Evolutionary conservation across 2,329 filamentous ascomycete genomes (phyloP).

Genomic region (Epichloe scottii): DNA sequence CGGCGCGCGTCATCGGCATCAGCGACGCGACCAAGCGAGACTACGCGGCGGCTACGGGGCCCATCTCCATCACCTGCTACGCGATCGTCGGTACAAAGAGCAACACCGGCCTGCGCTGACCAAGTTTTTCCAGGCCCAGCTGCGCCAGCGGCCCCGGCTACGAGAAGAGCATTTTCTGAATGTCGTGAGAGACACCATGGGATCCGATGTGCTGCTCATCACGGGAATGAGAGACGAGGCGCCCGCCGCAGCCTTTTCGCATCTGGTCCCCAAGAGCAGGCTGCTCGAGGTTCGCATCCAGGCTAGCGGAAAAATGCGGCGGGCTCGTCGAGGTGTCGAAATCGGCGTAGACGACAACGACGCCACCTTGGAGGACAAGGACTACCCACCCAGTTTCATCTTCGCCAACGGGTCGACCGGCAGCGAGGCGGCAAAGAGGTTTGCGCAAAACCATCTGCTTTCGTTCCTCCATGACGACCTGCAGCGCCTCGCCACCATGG

Average conservation of each 20-base stretch:
- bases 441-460: slow-evolving; percentile 28
- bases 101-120: slow-evolving; percentile 40
- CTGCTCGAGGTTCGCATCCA: slow-evolving; percentile 41
- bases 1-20: slow-evolving; percentile 36
- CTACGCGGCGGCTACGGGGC: slow-evolving; percentile 36
- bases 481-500: slow-evolving; percentile 35
- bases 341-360: background rate
- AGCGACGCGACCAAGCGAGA: slow-evolving; percentile 45
- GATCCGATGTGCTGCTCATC: slow-evolving; percentile 45
- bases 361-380: background rate
- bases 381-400: slow-evolving; percentile 26
- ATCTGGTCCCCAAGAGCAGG: slow-evolving; percentile 37
- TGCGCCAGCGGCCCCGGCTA: slow-evolving; percentile 29
- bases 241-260: slow-evolving; percentile 40
- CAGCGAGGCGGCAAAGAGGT: slow-evolving; percentile 22
- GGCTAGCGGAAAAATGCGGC: slow-evolving; percentile 24
- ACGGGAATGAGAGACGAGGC: slow-evolving; percentile 51
- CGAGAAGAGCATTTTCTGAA: slow-evolving; percentile 38
- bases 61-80: slow-evolving; percentile 33
- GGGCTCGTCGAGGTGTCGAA: slow-evolving; percentile 19
- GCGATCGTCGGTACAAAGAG: slow-evolving; percentile 49
- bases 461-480: slow-evolving; percentile 21
- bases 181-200: slow-evolving; percentile 25
- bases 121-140: slow-evolving; percentile 35
- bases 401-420: slow-evolving; percentile 39